Conservation (phyloP, 805 yeast genomes). For the Nakazawaea anatomiae region DNA sequence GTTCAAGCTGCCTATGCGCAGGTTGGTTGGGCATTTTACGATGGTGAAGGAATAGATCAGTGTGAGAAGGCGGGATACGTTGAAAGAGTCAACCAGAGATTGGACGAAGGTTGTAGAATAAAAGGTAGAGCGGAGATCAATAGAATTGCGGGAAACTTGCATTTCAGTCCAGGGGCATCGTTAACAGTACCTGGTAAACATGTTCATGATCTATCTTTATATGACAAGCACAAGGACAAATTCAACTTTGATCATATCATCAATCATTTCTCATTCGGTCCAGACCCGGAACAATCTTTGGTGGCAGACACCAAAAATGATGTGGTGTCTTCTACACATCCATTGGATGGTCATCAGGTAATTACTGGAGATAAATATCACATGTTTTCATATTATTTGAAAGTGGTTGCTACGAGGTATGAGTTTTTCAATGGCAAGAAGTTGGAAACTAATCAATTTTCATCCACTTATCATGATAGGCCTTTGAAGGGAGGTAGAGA, state of each 20-base stretch:
- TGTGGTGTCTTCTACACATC: constrained; percentile 45
- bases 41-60: constrained; percentile 82
- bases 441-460: constrained; percentile 83
- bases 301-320: constrained; percentile 16
- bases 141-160: constrained; percentile 85
- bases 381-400: constrained; percentile 71
- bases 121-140: constrained; percentile 74
- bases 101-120: constrained; percentile 84
- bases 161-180: constrained; percentile 94
- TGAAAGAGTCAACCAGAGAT: constrained; percentile 44
- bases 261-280: constrained; percentile 82
- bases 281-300: constrained; percentile 32
- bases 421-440: constrained; percentile 52
- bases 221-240: constrained; percentile 43
- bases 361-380: constrained; percentile 46
- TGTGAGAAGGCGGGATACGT: constrained; percentile 90
- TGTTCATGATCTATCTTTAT: constrained; percentile 80
- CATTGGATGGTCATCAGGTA: constrained; percentile 53
- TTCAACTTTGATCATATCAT: constrained; percentile 75
- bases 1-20: constrained; percentile 76
- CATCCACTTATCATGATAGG: constrained; percentile 83
- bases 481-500: constrained; percentile 85
- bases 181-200: constrained; percentile 55
- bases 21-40: constrained; percentile 82
- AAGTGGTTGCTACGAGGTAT: constrained; percentile 85